These are phyloP conservation scores for Rauvolfia tetraphylla DNA, from an alignment of 257 asterid species.

Conservation along the genomic window DNA sequence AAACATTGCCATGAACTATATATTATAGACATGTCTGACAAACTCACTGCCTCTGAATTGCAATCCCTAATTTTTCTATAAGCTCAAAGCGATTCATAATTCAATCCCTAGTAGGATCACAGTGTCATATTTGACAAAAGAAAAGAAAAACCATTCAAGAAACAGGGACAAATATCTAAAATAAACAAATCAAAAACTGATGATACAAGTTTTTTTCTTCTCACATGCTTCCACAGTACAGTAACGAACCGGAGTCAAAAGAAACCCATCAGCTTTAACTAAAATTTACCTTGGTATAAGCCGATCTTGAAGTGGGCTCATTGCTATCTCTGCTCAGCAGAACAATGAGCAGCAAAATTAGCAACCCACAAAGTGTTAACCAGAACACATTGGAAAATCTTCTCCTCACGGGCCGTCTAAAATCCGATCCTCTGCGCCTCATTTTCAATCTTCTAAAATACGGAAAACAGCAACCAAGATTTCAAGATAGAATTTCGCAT, in stretches of 20 bases:
- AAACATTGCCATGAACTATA: background rate
- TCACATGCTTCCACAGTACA: background rate
- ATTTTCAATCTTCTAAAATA: slow-evolving; percentile 20
- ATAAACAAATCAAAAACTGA: background rate
- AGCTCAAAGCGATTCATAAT: background rate
- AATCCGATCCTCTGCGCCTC: slow-evolving; percentile 82
- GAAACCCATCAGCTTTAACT: background rate
- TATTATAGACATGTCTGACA: background rate
- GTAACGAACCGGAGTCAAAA: background rate
- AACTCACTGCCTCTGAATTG: background rate
- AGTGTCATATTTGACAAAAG: background rate
- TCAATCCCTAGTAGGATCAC: background rate
- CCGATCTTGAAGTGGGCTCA: slow-evolving; percentile 59
- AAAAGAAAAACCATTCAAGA: background rate
- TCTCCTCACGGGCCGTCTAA: slow-evolving; percentile 77
- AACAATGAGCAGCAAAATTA: slow-evolving; percentile 57
- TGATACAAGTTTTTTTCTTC: background rate
- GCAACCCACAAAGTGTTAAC: slow-evolving; percentile 59
- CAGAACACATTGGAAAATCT: slow-evolving; percentile 57
- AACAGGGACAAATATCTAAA: background rate
- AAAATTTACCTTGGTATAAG: slow-evolving; percentile 45
- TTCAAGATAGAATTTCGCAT: background rate
- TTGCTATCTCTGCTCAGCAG: slow-evolving; percentile 54
- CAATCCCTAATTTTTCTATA: background rate
- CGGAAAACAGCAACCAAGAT: background rate